These are phyloP conservation scores for Penicillium sp. DNA, from an alignment of 2,329 filamentous ascomycete genomes.

Conservation along the genomic window DNA sequence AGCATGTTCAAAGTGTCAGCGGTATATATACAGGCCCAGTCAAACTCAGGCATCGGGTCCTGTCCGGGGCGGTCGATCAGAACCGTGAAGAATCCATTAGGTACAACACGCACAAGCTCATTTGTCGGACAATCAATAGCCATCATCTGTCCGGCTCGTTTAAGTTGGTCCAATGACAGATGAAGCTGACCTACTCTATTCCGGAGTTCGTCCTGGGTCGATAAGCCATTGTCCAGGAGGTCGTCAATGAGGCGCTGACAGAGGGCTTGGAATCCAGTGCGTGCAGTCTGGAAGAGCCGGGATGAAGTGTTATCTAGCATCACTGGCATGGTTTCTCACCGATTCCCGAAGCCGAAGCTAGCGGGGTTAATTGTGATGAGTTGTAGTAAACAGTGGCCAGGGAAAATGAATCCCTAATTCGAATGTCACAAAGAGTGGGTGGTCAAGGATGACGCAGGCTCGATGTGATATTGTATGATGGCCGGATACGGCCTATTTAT, in stretches of 20 bases:
- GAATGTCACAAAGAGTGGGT: not conserved
- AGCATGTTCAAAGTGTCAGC: not conserved
- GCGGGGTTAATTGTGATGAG: not conserved
- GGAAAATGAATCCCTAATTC: not conserved
- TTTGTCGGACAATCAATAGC: not conserved
- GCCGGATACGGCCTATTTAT: not conserved
- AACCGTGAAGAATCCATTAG: not conserved
- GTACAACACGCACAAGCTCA: not conserved
- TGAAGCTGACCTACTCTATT: not conserved
- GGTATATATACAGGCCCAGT: not conserved
- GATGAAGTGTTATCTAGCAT: not conserved
- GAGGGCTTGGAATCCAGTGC: not conserved
- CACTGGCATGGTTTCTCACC: not conserved
- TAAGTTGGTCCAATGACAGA: not conserved
- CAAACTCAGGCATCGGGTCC: not conserved
- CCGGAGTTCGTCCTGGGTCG: not conserved
- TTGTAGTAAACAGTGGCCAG: not conserved
- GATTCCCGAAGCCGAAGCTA: not conserved
- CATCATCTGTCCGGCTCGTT: not conserved
- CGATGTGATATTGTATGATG: not conserved
- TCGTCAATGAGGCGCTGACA: not conserved
- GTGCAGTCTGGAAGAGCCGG: not conserved
- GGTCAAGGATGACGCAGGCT: not conserved
- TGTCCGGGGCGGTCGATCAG: not conserved
- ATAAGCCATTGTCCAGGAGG: not conserved